Evolutionary conservation across 495 filamentous ascomycete genomes (phyloP).

Genomic region (Extremus antarcticus): DNA sequence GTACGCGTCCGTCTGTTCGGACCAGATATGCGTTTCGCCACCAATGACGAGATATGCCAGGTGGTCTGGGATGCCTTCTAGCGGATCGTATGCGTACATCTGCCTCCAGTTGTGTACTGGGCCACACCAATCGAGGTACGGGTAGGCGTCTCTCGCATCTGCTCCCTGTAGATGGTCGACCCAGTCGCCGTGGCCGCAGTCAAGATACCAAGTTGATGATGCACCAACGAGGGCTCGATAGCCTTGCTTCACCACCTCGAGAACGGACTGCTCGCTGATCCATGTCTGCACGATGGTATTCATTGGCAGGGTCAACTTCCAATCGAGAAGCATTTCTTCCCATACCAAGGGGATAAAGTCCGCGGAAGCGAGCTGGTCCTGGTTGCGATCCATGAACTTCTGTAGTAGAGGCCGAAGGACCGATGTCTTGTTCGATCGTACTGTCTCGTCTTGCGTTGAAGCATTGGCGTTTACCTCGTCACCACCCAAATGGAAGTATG

Average conservation of each 20-base stretch:
- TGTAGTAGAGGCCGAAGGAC: constrained; percentile 63
- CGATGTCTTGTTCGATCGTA: constrained; percentile 46
- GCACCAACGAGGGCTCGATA: constrained; percentile 60
- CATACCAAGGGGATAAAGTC: constrained; percentile 62
- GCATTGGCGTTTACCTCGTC: constrained; percentile 70
- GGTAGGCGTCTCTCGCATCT: constrained; percentile 39
- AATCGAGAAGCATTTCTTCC: constrained; percentile 71
- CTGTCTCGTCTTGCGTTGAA: constrained; percentile 58
- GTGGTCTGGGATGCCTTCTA: constrained; percentile 44
- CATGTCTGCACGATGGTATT: constrained; percentile 65
- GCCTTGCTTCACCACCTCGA: constrained; percentile 45
- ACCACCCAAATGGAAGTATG: constrained; percentile 74
- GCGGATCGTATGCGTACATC: constrained; percentile 66
- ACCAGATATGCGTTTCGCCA: constrained; percentile 69
- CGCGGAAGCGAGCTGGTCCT: constrained; percentile 43
- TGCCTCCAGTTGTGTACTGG: constrained; percentile 67
- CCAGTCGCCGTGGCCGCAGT: constrained; percentile 72
- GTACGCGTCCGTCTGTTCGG: constrained; percentile 60
- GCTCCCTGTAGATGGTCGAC: constrained; percentile 48
- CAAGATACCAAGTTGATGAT: constrained; percentile 65
- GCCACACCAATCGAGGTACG: constrained; percentile 66
- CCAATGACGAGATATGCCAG: constrained; percentile 56
- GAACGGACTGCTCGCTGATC: constrained; percentile 47
- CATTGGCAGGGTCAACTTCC: constrained; percentile 56
- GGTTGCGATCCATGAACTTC: constrained; percentile 55